Conservation (phyloP, 1,139 yeast genomes). For the Saccharomycopsis crataegensis region DNA sequence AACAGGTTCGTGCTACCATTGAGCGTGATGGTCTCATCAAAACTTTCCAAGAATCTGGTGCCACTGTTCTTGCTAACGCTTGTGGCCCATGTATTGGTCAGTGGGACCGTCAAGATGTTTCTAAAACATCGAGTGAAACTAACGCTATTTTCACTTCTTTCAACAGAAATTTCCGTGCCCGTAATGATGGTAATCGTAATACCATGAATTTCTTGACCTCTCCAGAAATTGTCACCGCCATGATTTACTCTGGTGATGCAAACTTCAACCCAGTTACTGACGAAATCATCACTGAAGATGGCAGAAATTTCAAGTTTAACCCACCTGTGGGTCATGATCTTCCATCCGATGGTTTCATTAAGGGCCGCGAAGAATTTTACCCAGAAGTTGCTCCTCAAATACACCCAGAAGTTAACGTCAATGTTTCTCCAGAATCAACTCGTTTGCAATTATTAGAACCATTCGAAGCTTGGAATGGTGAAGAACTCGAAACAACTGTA, state of each 20-base stretch:
- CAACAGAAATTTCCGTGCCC: constrained; percentile 93
- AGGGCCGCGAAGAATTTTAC: constrained; percentile 76
- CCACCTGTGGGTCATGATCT: constrained; percentile 76
- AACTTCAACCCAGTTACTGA: constrained; percentile 84
- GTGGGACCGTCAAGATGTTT: constrained; percentile 78
- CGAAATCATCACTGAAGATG: constrained; percentile 55
- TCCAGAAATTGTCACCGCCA: constrained; percentile 94
- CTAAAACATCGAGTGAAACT: constrained; percentile 54
- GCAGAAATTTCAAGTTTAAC: constrained; percentile 62
- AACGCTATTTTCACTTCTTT: constrained; percentile 93
- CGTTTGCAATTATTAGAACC: constrained; percentile 85
- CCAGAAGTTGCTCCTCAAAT: constrained; percentile 79
- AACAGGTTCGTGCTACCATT: constrained; percentile 94
- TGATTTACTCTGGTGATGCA: constrained; percentile 89
- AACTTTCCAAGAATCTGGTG: constrained; percentile 78
- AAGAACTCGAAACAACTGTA: constrained; percentile 71
- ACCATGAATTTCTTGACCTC: constrained; percentile 96
- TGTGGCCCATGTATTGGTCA: constrained; percentile 99
- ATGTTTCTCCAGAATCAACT: constrained; percentile 71
- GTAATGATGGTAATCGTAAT: constrained; percentile 96
- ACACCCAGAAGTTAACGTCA: constrained; percentile 57
- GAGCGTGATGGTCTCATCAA: constrained; percentile 87
- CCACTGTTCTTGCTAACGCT: constrained; percentile 88
- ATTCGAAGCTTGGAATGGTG: constrained; percentile 75
- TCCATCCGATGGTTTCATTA: constrained; percentile 71